Conservation (phyloP, 1,284 basidiomycete genomes). For the Malassezia globosa region DNA sequence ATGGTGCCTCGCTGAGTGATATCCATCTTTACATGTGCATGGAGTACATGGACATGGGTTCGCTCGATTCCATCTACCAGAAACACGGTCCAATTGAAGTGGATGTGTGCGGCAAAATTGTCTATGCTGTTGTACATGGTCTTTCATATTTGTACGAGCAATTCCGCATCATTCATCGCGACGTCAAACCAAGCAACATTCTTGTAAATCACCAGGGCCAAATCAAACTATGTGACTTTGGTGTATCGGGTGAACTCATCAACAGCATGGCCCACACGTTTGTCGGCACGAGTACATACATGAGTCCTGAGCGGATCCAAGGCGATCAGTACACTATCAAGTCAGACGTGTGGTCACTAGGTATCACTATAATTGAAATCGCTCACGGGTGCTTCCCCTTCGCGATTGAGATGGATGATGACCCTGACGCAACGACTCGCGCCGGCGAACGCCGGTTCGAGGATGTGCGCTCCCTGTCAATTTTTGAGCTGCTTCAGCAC, state of each 20-base stretch:
- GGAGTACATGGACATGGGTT: slow-evolving; percentile 78
- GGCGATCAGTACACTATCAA: slow-evolving; percentile 94
- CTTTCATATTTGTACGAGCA: slow-evolving; percentile 96
- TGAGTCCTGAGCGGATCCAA: slow-evolving; percentile 98
- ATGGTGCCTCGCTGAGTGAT: slow-evolving; percentile 86
- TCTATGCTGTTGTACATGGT: slow-evolving; percentile 81
- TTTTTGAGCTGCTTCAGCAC: slow-evolving; percentile 87
- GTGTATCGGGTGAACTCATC: slow-evolving; percentile 94
- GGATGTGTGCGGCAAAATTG: slow-evolving; percentile 77
- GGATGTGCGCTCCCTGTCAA: slow-evolving; percentile 61
- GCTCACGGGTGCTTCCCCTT: slow-evolving; percentile 88
- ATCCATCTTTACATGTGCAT: slow-evolving; percentile 98
- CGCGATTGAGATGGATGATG: slow-evolving; percentile 27
- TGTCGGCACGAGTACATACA: slow-evolving; percentile 95
- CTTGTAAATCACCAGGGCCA: slow-evolving; percentile 82
- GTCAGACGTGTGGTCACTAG: slow-evolving; percentile 93
- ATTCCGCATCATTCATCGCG: slow-evolving; percentile 97
- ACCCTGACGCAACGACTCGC: slow-evolving; percentile 8
- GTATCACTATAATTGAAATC: slow-evolving; percentile 86
- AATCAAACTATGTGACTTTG: slow-evolving; percentile 98
- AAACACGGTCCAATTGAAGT: slow-evolving; percentile 79
- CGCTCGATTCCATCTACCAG: slow-evolving; percentile 80
- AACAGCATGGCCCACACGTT: slow-evolving; percentile 98
- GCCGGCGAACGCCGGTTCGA: neutral
- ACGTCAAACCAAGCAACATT: slow-evolving; percentile 98